phyloP scores from a whole-genome alignment of 192 early-diverging fungal genomes.

The Powellomyces hirtus region DNA sequence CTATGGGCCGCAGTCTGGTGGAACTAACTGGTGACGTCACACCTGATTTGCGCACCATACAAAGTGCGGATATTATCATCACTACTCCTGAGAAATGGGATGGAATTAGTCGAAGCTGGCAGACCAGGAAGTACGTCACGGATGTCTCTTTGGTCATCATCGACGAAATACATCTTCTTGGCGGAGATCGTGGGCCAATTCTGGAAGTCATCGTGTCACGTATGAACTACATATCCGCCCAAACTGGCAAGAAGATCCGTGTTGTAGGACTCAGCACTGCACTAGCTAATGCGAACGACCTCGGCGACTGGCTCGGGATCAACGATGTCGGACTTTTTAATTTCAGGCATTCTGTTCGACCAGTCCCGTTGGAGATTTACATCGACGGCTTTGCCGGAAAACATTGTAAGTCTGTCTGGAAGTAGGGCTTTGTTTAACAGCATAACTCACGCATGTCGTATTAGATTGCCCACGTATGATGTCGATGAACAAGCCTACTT shows the following conservation, averaged over 20 bases:
- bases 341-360: constrained; percentile 94
- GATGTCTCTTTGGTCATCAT: constrained; percentile 90
- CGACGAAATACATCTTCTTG: constrained; percentile 97
- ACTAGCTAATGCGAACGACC: constrained; percentile 91
- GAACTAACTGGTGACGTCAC: constrained; percentile 96
- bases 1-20: constrained; percentile 81
- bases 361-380: constrained; percentile 95
- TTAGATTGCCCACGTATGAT: constrained; percentile 93
- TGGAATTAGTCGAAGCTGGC: constrained; percentile 90
- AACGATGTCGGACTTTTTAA: constrained; percentile 86
- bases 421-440: neutral
- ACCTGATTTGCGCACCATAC: constrained; percentile 83
- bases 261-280: constrained; percentile 96
- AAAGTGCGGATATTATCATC: constrained; percentile 92
- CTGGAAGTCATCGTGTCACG: constrained; percentile 97
- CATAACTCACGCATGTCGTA: neutral
- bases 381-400: constrained; percentile 97
- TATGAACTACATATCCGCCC: constrained; percentile 93
- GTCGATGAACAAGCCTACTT: constrained; percentile 98
- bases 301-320: constrained; percentile 97
- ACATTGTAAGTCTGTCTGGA: constrained; percentile 41
- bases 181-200: constrained; percentile 95
- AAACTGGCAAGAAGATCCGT: constrained; percentile 73
- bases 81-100: constrained; percentile 99
- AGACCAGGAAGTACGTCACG: constrained; percentile 84